Conservation (phyloP, 768 basidiomycete species). For the Podaxis sp. region DNA sequence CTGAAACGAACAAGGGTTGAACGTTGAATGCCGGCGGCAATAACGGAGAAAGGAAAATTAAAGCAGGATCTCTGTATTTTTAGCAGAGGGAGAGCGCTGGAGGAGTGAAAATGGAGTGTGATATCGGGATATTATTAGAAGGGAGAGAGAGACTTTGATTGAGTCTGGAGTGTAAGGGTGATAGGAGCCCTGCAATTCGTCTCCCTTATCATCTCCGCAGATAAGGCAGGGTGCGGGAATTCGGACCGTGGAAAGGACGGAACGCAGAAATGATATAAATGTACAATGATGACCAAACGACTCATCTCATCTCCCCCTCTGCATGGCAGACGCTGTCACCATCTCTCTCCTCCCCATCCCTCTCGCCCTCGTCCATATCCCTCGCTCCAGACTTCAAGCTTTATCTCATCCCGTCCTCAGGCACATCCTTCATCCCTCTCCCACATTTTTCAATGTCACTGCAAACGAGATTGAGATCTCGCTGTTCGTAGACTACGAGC, state of each 20-base stretch:
- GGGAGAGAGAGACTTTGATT: not conserved
- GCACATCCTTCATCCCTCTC: constrained; percentile 66
- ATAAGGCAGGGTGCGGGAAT: not conserved
- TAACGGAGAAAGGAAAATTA: no score
- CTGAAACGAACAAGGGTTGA: no score
- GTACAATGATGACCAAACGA: not conserved
- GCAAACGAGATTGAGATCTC: constrained; percentile 80
- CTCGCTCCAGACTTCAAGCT: constrained; percentile 61
- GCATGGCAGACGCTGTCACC: constrained; percentile 36
- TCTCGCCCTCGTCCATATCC: constrained; percentile 74
- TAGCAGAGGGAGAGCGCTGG: no score
- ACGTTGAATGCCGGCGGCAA: no score
- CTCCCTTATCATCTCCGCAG: not conserved
- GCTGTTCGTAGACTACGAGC: constrained; percentile 63
- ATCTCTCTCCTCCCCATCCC: constrained; percentile 71
- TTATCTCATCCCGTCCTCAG: constrained; percentile 64
- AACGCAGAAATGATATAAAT: not conserved
- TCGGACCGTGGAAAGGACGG: not conserved
- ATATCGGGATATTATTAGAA: not conserved
- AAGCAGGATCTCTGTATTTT: no score
- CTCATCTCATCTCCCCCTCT: not conserved
- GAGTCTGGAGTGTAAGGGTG: not conserved
- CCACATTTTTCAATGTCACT: constrained; percentile 72
- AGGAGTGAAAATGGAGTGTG: no score
- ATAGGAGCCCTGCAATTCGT: not conserved